These are phyloP conservation scores for Candida sanyiensis DNA, from an alignment of 805 yeast species.

Conservation along the genomic window DNA sequence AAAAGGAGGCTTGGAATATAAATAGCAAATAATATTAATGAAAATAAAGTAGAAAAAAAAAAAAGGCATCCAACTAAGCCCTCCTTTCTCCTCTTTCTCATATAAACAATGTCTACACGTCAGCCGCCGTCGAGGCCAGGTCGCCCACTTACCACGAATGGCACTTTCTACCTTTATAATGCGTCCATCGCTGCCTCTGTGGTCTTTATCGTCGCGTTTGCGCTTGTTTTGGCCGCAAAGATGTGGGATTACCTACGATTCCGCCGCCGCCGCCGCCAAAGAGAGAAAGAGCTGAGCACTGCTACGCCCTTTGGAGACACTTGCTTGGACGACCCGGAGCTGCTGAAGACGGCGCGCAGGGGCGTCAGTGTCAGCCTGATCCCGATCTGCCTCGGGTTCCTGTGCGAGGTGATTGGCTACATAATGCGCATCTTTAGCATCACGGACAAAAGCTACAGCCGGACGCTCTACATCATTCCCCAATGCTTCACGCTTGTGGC, in stretches of 20 bases:
- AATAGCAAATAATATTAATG: too few species aligned
- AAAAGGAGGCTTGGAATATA: too few species aligned
- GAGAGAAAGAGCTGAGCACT: too few species aligned
- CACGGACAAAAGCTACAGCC: background rate
- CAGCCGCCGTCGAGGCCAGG: too few species aligned
- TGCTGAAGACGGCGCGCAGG: background rate
- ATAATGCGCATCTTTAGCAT: conserved; percentile 1
- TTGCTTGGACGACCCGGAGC: too few species aligned
- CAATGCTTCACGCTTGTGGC: conserved; percentile 3
- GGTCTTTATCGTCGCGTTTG: conserved; percentile 1
- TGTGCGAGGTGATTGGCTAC: conserved; percentile 7
- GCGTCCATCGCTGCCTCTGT: conserved; percentile 3
- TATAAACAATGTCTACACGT: too few species aligned
- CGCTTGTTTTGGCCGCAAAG: background rate
- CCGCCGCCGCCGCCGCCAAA: too few species aligned
- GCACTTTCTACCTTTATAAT: background rate
- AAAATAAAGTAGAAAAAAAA: too few species aligned
- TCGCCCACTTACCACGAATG: too few species aligned
- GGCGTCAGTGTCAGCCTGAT: background rate
- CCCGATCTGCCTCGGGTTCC: conserved; percentile 1
- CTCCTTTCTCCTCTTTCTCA: too few species aligned
- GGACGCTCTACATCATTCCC: conserved; percentile 1
- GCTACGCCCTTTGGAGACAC: too few species aligned
- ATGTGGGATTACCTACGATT: conserved; percentile 1
- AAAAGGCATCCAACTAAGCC: too few species aligned